phyloP scores from a whole-genome alignment of 768 basidiomycete genomes.

The Suillus subaureus region DNA sequence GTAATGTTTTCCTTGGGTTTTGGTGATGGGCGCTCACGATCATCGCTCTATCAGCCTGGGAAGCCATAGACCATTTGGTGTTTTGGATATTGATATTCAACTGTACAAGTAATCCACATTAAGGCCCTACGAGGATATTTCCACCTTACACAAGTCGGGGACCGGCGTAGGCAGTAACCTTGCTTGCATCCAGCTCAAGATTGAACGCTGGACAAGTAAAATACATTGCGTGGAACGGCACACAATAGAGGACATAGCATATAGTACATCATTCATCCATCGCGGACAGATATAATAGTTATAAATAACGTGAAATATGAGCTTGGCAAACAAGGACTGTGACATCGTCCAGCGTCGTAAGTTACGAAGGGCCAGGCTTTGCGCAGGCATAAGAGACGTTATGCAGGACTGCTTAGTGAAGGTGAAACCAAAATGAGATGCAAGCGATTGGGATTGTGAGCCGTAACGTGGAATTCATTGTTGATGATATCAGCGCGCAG shows the following conservation, averaged over 20 bases:
- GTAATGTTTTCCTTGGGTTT: constrained; percentile 1
- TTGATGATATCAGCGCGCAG: too few relatives aligned
- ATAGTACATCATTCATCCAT: neutral
- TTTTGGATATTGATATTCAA: neutral
- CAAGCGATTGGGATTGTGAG: too few relatives aligned
- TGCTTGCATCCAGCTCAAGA: neutral
- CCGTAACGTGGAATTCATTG: too few relatives aligned
- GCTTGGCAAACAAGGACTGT: neutral
- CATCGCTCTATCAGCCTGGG: neutral
- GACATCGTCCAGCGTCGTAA: neutral
- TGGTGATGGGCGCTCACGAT: neutral
- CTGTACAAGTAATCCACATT: neutral
- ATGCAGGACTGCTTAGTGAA: neutral
- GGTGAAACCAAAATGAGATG: too few relatives aligned
- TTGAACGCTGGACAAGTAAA: neutral
- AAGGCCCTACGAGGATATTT: neutral
- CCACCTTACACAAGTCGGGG: too few relatives aligned
- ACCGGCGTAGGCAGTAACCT: neutral
- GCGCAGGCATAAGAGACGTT: neutral
- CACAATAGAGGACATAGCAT: neutral
- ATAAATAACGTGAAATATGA: neutral
- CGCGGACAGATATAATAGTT: neutral
- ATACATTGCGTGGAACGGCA: neutral
- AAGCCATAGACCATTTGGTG: neutral
- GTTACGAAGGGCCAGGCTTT: neutral